A percentile compares a stretch with the other conserved stretches of the same genome.
phyloP scores from a whole-genome alignment of 768 basidiomycete species.

The Lyophyllum semitale region DNA sequence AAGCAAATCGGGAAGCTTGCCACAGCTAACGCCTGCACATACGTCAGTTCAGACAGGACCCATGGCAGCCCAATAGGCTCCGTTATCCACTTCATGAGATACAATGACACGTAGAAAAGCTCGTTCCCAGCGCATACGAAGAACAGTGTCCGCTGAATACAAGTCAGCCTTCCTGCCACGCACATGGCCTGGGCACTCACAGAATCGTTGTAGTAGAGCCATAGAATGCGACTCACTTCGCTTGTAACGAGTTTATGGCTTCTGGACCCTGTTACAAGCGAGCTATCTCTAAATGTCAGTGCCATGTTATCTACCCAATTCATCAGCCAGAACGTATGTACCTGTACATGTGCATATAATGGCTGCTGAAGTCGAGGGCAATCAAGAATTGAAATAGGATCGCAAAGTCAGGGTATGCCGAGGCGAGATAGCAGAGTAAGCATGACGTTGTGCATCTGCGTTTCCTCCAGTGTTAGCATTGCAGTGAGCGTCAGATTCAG shows the following conservation, averaged over 20 bases:
- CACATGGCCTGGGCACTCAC: constrained; percentile 46
- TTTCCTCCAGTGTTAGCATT: constrained; percentile 4
- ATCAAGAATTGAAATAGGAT: constrained; percentile 93
- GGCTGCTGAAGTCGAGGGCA: constrained; percentile 94
- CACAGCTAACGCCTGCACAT: constrained; percentile 72
- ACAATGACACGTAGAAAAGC: constrained; percentile 91
- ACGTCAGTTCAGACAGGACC: constrained; percentile 51
- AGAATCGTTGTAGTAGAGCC: constrained; percentile 91
- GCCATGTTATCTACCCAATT: background rate
- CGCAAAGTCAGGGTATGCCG: constrained; percentile 84
- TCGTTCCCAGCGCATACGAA: constrained; percentile 95
- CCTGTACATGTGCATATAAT: constrained; percentile 99
- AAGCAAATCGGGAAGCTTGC: constrained; percentile 68
- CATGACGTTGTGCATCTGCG: constrained; percentile 93
- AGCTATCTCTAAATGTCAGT: constrained; percentile 50
- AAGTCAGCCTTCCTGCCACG: constrained; percentile 1
- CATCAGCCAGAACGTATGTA: constrained; percentile 27
- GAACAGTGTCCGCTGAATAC: constrained; percentile 76
- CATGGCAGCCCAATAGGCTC: constrained; percentile 62
- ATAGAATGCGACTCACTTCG: constrained; percentile 90
- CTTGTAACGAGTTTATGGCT: constrained; percentile 93
- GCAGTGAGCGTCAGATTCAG: background rate
- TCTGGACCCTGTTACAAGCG: constrained; percentile 89
- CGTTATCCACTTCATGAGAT: constrained; percentile 85
- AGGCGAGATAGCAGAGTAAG: constrained; percentile 90